A percentile compares a stretch with the other conserved stretches of the same genome.
These are phyloP conservation scores for Podospora pseudoanserina DNA, from an alignment of 495 filamentous ascomycete genomes.

Conservation along the genomic window DNA sequence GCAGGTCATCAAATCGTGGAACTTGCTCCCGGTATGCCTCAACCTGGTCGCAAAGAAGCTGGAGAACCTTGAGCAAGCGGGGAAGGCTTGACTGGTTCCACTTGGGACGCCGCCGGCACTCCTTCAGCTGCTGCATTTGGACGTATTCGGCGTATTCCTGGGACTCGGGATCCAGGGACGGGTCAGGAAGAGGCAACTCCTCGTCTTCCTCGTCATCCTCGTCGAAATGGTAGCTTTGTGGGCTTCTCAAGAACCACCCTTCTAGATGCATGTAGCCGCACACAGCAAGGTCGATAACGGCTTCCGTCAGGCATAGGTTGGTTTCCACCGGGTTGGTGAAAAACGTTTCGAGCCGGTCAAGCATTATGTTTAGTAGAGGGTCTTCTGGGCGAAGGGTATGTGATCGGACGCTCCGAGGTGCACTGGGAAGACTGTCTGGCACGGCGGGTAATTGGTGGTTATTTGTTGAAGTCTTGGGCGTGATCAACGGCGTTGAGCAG, in stretches of 20 bases:
- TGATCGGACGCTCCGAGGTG: slow-evolving; percentile 51
- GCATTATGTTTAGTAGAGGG: slow-evolving; percentile 66
- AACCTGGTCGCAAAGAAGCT: slow-evolving; percentile 61
- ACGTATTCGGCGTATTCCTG: slow-evolving; percentile 42
- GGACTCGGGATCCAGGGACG: slow-evolving; percentile 34
- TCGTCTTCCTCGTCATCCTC: slow-evolving; percentile 35
- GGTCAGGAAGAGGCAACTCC: slow-evolving; percentile 25
- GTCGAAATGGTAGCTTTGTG: slow-evolving; percentile 55
- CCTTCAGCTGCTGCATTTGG: slow-evolving; percentile 43
- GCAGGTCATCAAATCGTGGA: slow-evolving; percentile 70
- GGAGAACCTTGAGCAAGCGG: slow-evolving; percentile 48
- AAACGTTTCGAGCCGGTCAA: slow-evolving; percentile 70
- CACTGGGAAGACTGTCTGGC: slow-evolving; percentile 50
- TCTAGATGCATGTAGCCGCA: slow-evolving; percentile 81
- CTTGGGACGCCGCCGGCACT: slow-evolving; percentile 48
- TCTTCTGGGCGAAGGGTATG: slow-evolving; percentile 68
- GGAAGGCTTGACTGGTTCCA: slow-evolving; percentile 46
- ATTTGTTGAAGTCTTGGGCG: slow-evolving; percentile 49
- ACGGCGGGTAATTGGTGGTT: slow-evolving; percentile 49
- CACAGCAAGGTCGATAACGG: slow-evolving; percentile 73
- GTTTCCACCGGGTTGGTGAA: slow-evolving; percentile 86
- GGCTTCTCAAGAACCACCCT: slow-evolving; percentile 82
- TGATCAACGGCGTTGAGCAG: slow-evolving; percentile 60
- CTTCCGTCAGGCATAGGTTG: slow-evolving; percentile 81
- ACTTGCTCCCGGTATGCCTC: slow-evolving; percentile 63